Evolutionary conservation across 169 alveolate genomes (phyloP).

Genomic region (Eimeria acervulina): DNA sequence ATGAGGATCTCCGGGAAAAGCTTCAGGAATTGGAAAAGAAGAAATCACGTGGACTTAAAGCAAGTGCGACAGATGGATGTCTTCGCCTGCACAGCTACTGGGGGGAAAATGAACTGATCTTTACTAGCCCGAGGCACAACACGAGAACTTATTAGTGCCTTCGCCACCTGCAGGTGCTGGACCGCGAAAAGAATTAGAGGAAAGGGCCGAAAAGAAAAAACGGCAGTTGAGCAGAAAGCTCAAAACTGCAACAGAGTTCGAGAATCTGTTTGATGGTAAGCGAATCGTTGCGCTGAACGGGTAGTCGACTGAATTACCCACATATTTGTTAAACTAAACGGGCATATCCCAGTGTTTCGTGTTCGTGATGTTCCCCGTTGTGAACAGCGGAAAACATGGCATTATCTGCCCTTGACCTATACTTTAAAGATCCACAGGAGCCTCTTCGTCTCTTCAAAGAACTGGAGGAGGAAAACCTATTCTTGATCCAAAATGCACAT

Average conservation of each 20-base stretch:
- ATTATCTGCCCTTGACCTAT: conserved; percentile 70
- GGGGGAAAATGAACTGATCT: too few relatives aligned
- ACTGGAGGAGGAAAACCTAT: conserved; percentile 87
- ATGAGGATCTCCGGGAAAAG: conserved; percentile 50
- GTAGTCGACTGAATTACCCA: background rate
- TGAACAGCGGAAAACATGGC: conserved; percentile 72
- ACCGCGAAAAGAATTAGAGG: conserved; percentile 73
- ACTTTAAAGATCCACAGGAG: conserved; percentile 88
- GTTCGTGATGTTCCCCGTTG: background rate
- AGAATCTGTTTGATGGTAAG: conserved; percentile 40
- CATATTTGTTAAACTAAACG: background rate
- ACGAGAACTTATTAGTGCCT: background rate
- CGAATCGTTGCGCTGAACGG: background rate
- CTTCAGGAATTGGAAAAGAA: conserved; percentile 59
- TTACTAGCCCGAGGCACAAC: background rate
- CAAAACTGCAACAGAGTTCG: conserved; percentile 71
- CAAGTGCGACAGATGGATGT: background rate
- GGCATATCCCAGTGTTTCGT: background rate
- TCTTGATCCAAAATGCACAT: conserved; percentile 87
- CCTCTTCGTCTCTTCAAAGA: conserved; percentile 86
- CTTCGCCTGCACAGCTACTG: background rate
- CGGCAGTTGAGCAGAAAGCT: conserved; percentile 52
- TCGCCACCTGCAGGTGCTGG: conserved; percentile 49
- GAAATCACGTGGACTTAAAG: conserved; percentile 36
- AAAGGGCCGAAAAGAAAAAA: conserved; percentile 74